Percentiles rank a stretch among this genome's conserved stretches.
These are phyloP conservation scores for Spergularia azorica DNA, from an alignment of 179 eudicot species.

Conservation along the genomic window DNA sequence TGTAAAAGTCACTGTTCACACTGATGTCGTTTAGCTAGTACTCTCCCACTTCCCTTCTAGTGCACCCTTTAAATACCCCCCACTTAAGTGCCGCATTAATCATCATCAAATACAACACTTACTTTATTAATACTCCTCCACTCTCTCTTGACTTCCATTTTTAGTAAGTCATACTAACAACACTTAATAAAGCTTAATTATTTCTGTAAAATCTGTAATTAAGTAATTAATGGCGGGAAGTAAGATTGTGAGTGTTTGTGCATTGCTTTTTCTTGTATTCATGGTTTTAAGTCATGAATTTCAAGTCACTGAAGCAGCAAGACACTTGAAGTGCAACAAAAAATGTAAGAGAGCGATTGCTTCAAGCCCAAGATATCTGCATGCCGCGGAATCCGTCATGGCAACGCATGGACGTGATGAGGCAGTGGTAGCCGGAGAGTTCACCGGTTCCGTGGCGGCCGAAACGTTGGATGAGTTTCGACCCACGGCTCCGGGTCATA, in stretches of 20 bases:
- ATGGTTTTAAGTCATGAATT: slow-evolving; percentile 21
- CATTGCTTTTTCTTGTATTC: slow-evolving; percentile 7
- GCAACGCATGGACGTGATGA: neutral
- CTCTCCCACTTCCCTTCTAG: too few relatives aligned
- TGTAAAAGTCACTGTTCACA: too few relatives aligned
- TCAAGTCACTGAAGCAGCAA: slow-evolving; percentile 18
- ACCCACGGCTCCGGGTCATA: slow-evolving; percentile 33
- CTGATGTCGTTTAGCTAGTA: too few relatives aligned
- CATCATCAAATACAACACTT: too few relatives aligned
- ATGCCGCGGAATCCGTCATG: neutral
- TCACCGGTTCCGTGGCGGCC: neutral
- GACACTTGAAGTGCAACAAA: slow-evolving; percentile 24
- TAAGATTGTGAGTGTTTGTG: neutral
- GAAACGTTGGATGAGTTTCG: slow-evolving; percentile 24
- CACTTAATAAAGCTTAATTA: neutral
- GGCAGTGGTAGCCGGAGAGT: neutral
- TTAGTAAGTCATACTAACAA: neutral
- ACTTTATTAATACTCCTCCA: too few relatives aligned
- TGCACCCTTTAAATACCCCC: neutral
- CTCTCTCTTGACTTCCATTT: too few relatives aligned
- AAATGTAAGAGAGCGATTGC: neutral
- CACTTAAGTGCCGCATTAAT: neutral
- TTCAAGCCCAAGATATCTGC: slow-evolving; percentile 24
- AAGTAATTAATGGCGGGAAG: slow-evolving; percentile 2
- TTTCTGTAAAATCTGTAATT: neutral